phyloP scores from a whole-genome alignment of 306 rosid species.

The Rosa rugosa region DNA sequence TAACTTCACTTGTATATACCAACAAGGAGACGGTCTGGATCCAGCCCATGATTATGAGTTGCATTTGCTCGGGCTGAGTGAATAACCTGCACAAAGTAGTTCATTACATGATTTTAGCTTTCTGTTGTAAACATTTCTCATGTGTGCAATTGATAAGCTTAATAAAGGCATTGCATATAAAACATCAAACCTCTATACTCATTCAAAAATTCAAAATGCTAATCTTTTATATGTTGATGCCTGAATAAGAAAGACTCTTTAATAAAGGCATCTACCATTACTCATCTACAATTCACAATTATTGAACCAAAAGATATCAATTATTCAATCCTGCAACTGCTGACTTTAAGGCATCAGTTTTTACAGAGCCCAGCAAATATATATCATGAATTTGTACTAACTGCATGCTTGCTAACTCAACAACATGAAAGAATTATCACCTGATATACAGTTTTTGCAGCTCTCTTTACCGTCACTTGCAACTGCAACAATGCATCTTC shows the following conservation, averaged over 20 bases:
- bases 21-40: slow-evolving; percentile 82
- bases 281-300: background rate
- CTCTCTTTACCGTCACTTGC: slow-evolving; percentile 86
- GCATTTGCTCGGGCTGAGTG: slow-evolving; percentile 92
- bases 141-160: background rate
- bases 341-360: background rate
- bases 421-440: slow-evolving; percentile 34
- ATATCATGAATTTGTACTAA: background rate
- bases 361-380: background rate
- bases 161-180: background rate
- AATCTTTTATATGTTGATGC: background rate
- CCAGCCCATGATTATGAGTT: slow-evolving; percentile 83
- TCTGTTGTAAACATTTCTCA: background rate
- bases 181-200: background rate
- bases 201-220: background rate
- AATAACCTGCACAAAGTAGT: slow-evolving; percentile 59
- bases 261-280: background rate
- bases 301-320: background rate
- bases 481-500: slow-evolving; percentile 93
- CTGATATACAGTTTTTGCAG: slow-evolving; percentile 91
- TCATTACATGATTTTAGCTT: background rate
- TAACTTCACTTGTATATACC: slow-evolving; percentile 47
- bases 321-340: background rate
- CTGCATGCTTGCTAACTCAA: background rate
- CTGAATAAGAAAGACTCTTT: background rate